Evolutionary conservation across 2,329 filamentous ascomycete genomes (phyloP).

Genomic region (Blastomyces silverae): DNA sequence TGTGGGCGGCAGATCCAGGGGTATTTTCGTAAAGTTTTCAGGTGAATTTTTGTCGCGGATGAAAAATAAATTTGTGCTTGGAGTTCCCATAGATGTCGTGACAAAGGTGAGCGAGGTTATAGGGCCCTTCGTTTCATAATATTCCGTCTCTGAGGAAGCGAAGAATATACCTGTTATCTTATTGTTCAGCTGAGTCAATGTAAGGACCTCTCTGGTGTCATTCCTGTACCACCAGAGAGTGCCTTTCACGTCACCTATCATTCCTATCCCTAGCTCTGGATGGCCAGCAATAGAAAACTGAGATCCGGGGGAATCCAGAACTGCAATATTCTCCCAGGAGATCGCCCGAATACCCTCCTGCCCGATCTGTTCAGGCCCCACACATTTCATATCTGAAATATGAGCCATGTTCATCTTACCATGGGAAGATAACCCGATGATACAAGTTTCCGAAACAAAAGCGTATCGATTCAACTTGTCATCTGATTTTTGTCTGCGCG

Average conservation of each 20-base stretch:
- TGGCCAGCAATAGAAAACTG: slow-evolving; percentile 30
- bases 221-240: slow-evolving; percentile 34
- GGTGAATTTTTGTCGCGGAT: slow-evolving; percentile 11
- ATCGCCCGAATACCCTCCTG: slow-evolving; percentile 19
- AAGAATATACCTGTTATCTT: slow-evolving; percentile 29
- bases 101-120: slow-evolving; percentile 13
- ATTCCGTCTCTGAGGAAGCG: slow-evolving; percentile 17
- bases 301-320: slow-evolving; percentile 29
- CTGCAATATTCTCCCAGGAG: slow-evolving; percentile 28
- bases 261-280: slow-evolving; percentile 29
- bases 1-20: slow-evolving; percentile 35
- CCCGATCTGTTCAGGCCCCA: neutral
- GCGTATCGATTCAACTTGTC: slow-evolving; percentile 28
- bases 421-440: slow-evolving; percentile 29
- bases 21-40: slow-evolving; percentile 53
- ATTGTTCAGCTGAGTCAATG: slow-evolving; percentile 26
- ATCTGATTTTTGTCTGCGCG: slow-evolving; percentile 17
- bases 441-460: slow-evolving; percentile 32
- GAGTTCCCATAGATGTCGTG: slow-evolving; percentile 13
- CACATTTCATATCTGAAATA: slow-evolving; percentile 16
- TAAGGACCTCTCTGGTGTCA: slow-evolving; percentile 25
- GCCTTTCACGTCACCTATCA: slow-evolving; percentile 33
- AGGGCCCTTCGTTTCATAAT: neutral
- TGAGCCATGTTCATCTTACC: slow-evolving; percentile 33
- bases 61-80: slow-evolving; percentile 14